A percentile compares a stretch with the other conserved stretches of the same genome.
Evolutionary conservation across 2,329 filamentous ascomycete genomes (phyloP).

Genomic region (Aspergillus unguis): DNA sequence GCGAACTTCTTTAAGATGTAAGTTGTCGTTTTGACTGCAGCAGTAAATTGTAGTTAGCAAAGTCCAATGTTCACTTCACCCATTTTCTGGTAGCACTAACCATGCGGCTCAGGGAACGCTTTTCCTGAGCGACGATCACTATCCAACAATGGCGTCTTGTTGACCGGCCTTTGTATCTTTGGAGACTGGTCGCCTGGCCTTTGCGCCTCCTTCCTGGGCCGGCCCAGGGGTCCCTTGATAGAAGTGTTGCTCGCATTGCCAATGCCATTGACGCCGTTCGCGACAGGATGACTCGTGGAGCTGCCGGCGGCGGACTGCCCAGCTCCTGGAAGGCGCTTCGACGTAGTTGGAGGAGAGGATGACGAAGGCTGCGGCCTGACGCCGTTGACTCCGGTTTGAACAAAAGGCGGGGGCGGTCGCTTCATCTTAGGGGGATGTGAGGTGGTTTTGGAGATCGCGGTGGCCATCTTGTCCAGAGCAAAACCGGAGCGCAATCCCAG

Average conservation of each 20-base stretch:
- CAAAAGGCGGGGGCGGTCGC: slow-evolving; percentile 62
- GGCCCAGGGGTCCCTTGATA: slow-evolving; percentile 41
- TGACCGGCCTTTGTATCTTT: slow-evolving; percentile 34
- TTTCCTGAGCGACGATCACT: slow-evolving; percentile 37
- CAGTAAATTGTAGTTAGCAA: slow-evolving; percentile 18
- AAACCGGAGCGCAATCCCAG: slow-evolving; percentile 19
- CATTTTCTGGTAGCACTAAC: slow-evolving; percentile 27
- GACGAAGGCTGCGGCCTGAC: slow-evolving; percentile 57
- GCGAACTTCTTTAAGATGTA: slow-evolving; percentile 82
- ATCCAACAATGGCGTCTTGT: slow-evolving; percentile 28
- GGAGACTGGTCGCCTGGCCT: slow-evolving; percentile 33
- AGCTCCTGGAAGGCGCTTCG: slow-evolving; percentile 53
- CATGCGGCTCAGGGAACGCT: slow-evolving; percentile 45
- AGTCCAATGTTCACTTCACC: slow-evolving; percentile 8
- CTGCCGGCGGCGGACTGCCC: slow-evolving; percentile 53
- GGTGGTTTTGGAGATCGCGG: slow-evolving; percentile 43
- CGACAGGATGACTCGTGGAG: slow-evolving; percentile 38
- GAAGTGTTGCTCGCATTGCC: slow-evolving; percentile 19
- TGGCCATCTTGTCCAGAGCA: slow-evolving; percentile 38
- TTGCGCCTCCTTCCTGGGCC: slow-evolving; percentile 57
- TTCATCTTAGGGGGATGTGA: slow-evolving; percentile 60
- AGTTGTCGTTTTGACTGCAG: slow-evolving; percentile 65
- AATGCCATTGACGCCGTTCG: slow-evolving; percentile 42
- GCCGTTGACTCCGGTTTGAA: slow-evolving; percentile 61
- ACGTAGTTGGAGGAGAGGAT: slow-evolving; percentile 53